Base-by-base conservation (phyloP, 2,329 filamentous ascomycete species). In the Cercospora sp. region DNA sequence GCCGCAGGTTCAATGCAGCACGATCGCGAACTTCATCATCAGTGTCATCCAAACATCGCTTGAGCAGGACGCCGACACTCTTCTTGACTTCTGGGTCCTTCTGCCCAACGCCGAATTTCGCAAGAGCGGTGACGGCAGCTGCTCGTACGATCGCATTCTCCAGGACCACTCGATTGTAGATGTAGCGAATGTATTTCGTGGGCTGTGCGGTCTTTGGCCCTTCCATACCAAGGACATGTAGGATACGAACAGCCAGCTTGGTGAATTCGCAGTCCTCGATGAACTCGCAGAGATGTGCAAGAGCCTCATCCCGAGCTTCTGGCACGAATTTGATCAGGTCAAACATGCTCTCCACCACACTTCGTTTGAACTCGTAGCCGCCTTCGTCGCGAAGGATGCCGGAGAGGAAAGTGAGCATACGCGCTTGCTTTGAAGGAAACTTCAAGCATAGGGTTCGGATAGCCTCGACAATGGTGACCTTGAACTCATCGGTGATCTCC, bases 211-310 rank as follows among this genome's bases (percentile, higher is more conserved):
- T 97, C 83, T 95, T 96, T 71, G 95, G 95, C 0, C 95, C 95
- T 82, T 99, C 95, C 30, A 94, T 86, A 75, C 95, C 95, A 53
- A 99, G 90, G 20, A 99, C 87, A 80, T 99, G 94, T 65, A 99
- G 84, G 74, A 99, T 96, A 68, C 95, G 90, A 59, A 99, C 94
- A 31, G 95, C 94, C 70, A 99, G 86, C 83, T 99, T 99, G 30
- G 95, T 97, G 80, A 98, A 99, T 79, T 99, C 95, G 83, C 95
- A 99, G 79, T 99, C 95, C 81, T 99, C 95, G 72, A 99, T 99
- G 79, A 99, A 99, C 79, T 99, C 95, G 83, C 95, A 98, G 23
- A 99, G 88, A 77, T 98, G 95, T 13, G 94, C 92, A 60, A 99
- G 88, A 18, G 95, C 94, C 72, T 91, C 89, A 79, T 91, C 88